These are phyloP conservation scores for Juglanconis sp. DNA, from an alignment of 2,329 filamentous ascomycete genomes.

Conservation along the genomic window DNA sequence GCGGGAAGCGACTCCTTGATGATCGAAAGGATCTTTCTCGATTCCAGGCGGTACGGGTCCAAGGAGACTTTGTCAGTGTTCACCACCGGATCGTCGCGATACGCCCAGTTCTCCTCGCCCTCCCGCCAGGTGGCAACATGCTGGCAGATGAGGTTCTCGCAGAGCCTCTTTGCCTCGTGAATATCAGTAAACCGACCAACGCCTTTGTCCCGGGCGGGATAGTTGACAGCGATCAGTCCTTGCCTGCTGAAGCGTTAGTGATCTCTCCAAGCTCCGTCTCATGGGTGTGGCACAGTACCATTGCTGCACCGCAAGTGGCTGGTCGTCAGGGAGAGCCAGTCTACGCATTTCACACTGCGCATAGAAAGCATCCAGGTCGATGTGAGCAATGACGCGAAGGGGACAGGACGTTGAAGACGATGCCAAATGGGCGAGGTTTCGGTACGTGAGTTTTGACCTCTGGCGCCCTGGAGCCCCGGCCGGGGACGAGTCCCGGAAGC, in stretches of 20 bases:
- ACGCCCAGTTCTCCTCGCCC: slow-evolving; percentile 88
- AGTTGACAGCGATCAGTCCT: slow-evolving; percentile 93
- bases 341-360: slow-evolving; percentile 94
- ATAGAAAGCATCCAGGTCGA: slow-evolving; percentile 97
- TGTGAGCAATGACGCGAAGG: slow-evolving; percentile 81
- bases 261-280: background rate
- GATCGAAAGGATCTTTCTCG: slow-evolving; percentile 72
- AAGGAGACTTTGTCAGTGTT: slow-evolving; percentile 91
- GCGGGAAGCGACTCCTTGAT: slow-evolving; percentile 72
- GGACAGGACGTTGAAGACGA: slow-evolving; percentile 70
- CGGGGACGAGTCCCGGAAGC: slow-evolving; percentile 35
- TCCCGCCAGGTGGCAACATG: slow-evolving; percentile 95
- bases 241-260: slow-evolving; percentile 52
- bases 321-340: slow-evolving; percentile 67
- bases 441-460: slow-evolving; percentile 77
- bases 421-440: slow-evolving; percentile 73
- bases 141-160: slow-evolving; percentile 78
- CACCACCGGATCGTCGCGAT: slow-evolving; percentile 74
- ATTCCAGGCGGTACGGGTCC: slow-evolving; percentile 86
- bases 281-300: slow-evolving; percentile 53
- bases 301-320: slow-evolving; percentile 89
- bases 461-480: slow-evolving; percentile 28
- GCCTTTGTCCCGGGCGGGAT: slow-evolving; percentile 78
- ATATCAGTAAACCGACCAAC: slow-evolving; percentile 77
- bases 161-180: slow-evolving; percentile 79